Evolutionary conservation across 2,329 filamentous ascomycete genomes (phyloP).

Genomic region (Alternaria conjuncta): DNA sequence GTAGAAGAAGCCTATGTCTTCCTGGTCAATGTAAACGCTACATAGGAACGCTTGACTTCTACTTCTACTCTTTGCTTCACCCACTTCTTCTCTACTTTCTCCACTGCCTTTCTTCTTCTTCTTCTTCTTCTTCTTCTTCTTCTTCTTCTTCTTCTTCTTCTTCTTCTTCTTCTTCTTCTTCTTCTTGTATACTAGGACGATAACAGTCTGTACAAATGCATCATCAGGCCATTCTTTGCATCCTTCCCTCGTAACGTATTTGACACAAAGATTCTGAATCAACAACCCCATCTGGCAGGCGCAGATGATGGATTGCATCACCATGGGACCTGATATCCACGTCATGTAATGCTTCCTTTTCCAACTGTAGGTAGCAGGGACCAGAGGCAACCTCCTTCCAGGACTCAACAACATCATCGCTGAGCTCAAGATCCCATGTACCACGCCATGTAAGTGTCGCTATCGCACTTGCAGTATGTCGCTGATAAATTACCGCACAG

Average conservation of each 20-base stretch:
- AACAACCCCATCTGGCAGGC: slow-evolving; percentile 25
- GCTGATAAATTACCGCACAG: slow-evolving; percentile 28
- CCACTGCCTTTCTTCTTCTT: not conserved
- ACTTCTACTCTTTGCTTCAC: not conserved
- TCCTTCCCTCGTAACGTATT: slow-evolving; percentile 24
- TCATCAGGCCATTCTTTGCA: slow-evolving; percentile 13
- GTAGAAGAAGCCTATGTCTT: not conserved
- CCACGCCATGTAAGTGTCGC: slow-evolving; percentile 29
- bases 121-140: too few relatives aligned
- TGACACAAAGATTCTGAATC: slow-evolving; percentile 24
- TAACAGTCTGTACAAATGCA: not conserved
- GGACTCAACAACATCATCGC: slow-evolving; percentile 24
- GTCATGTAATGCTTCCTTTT: slow-evolving; percentile 23
- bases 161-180: too few relatives aligned
- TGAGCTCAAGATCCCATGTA: slow-evolving; percentile 27
- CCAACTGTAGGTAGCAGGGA: not conserved
- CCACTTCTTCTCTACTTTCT: not conserved
- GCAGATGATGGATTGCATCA: slow-evolving; percentile 26
- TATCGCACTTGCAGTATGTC: slow-evolving; percentile 21
- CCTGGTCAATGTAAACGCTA: not conserved
- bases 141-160: too few relatives aligned
- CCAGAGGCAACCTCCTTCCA: slow-evolving; percentile 14
- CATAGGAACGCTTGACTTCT: not conserved
- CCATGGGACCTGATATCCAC: slow-evolving; percentile 26
- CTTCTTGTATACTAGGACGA: not conserved